A percentile compares a stretch with the other conserved stretches of the same genome.
Evolutionary conservation across 192 early-diverging fungal species (phyloP).

Genomic region (Geranomyces variabilis): DNA sequence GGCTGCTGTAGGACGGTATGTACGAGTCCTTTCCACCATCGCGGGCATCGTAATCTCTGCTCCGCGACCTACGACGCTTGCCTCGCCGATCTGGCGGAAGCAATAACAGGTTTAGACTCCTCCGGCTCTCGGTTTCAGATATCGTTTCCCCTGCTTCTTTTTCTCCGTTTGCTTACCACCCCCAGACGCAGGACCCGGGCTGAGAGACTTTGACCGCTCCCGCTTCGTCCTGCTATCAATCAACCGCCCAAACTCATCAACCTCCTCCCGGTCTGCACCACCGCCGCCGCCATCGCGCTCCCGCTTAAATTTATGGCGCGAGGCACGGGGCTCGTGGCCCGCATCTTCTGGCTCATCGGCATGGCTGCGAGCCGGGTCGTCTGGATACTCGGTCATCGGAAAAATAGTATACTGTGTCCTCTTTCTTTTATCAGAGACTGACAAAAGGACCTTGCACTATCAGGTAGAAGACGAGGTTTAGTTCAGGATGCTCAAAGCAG

Average conservation of each 20-base stretch:
- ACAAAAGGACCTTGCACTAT: too few relatives aligned
- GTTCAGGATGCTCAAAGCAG: too few relatives aligned
- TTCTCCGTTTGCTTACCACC: conserved; percentile 24
- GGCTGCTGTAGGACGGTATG: conserved; percentile 12
- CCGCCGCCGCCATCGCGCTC: conserved; percentile 35
- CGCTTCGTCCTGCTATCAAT: conserved; percentile 22
- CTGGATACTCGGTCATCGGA: too few relatives aligned
- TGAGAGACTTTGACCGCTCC: conserved; percentile 26
- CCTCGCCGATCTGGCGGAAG: conserved; percentile 28
- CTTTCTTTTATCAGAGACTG: too few relatives aligned
- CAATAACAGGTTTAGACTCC: too few relatives aligned
- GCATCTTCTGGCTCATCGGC: conserved; percentile 1
- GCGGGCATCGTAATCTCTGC: conserved; percentile 12
- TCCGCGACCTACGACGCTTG: conserved; percentile 29
- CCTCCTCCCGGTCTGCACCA: neutral
- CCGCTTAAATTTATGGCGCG: conserved; percentile 37
- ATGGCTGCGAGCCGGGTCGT: too few relatives aligned
- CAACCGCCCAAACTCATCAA: conserved; percentile 37
- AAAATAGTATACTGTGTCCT: too few relatives aligned
- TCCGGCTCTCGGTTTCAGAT: too few relatives aligned
- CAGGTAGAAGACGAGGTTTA: too few relatives aligned
- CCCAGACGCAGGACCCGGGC: conserved; percentile 1
- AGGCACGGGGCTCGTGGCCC: neutral
- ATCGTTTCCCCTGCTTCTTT: too few relatives aligned
- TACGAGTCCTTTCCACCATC: conserved; percentile 17